Percentiles rank a stretch among this genome's conserved stretches.
Conservation (phyloP, 2,329 filamentous ascomycete genomes). For the Verticillium zaregamsianum region DNA sequence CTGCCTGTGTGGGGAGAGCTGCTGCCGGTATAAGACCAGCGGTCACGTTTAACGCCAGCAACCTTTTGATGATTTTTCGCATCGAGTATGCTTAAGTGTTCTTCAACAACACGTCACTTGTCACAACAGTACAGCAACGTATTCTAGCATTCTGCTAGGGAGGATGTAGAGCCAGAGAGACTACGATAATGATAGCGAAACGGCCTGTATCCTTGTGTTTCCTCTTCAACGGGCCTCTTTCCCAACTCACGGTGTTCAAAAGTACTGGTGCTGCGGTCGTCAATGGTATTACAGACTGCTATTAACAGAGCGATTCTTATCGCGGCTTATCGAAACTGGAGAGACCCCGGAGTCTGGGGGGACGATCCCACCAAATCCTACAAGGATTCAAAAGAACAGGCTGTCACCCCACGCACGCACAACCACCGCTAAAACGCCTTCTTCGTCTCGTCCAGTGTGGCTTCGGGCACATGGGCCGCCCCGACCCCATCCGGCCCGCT, state of each 20-base stretch:
- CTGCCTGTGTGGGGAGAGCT: slow-evolving; percentile 49
- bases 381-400: not conserved
- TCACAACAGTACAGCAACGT: too few species aligned
- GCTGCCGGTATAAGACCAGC: slow-evolving; percentile 41
- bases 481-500: not conserved
- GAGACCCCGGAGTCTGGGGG: not conserved
- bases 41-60: not conserved
- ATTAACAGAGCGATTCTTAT: not conserved
- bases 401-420: not conserved
- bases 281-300: not conserved
- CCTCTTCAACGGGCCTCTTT: not conserved
- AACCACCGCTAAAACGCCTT: not conserved
- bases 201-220: not conserved
- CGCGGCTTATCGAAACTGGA: not conserved
- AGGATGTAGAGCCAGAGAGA: not conserved
- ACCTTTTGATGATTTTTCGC: not conserved
- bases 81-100: not conserved
- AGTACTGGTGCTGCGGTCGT: not conserved
- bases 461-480: not conserved
- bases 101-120: not conserved
- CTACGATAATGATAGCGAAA: not conserved
- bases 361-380: not conserved
- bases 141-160: not conserved
- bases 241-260: not conserved
- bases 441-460: not conserved